Evolutionary conservation across 139 green algal species (phyloP), one percentile per base, ranked within the genome.

Genomic region (Asterochloris erici): DNA sequence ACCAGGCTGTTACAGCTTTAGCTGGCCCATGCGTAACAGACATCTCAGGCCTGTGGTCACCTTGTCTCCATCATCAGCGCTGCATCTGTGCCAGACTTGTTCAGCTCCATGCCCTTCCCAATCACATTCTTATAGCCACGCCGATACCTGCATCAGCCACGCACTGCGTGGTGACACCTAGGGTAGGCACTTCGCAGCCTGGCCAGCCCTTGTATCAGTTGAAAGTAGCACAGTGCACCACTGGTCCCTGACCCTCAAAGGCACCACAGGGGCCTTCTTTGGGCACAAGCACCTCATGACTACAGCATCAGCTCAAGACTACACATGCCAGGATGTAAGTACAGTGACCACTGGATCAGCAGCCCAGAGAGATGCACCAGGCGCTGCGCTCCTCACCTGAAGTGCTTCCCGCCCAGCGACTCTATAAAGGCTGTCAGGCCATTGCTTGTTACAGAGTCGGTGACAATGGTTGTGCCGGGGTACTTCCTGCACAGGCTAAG

Each of bases 71-170:
- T 98, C 93, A 98, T 98, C 27, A 99, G 91, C 28, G 95, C 87
- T 74, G 88, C 93, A 64, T 95, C 88, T 68, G 89, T 88, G 24
- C 95, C 95, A 66, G 85, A 62, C 54, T 93, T 38, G 79, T 97
- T 97, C 26, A 98, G 89, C 87, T 95, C 85, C 12, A 96, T 83
- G 62, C 94, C 94, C 87, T 97, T 96, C 85, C 93, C 87, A 82
- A 99, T 99, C 9, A 99, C 94, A 85, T 99, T 99, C 87, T 97
- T 97, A 91, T 98, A 98, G 23, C 96, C 96, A 26, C 95, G 91
- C 85, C 93, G 93, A 90, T 92, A 98, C 60, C 94, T 91, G 60
- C 76, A 54, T 10, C 29, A 0, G 81, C 74, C 28, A 73, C 14
- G 63, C 74, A 79, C 74, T 23, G 9, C 38, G 13, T 11, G 11